Conservation (phyloP, 2,329 filamentous ascomycete species). For the Ascochyta viciae-villosae region DNA sequence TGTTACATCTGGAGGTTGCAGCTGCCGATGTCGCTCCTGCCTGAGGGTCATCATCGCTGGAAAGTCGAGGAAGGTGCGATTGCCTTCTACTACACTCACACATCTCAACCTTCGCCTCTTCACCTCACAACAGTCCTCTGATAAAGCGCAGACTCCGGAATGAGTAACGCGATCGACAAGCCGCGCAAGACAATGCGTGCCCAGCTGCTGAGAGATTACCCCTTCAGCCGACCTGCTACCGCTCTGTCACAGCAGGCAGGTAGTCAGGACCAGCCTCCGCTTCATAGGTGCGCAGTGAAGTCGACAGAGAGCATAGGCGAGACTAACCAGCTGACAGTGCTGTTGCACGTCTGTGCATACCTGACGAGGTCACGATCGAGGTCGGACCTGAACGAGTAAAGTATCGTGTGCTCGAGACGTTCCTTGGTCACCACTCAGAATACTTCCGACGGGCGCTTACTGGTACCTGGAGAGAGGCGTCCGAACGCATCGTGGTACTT, state of each 20-base stretch:
- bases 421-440: slow-evolving; percentile 20
- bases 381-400: slow-evolving; percentile 13
- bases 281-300: slow-evolving; percentile 2
- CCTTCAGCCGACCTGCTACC: slow-evolving; percentile 4
- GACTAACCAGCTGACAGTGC: not conserved
- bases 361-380: slow-evolving; percentile 11
- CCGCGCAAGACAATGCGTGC: slow-evolving; percentile 5
- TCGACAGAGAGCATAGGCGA: not conserved
- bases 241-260: not conserved
- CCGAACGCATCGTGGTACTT: slow-evolving; percentile 13
- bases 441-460: slow-evolving; percentile 21
- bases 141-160: not conserved
- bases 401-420: slow-evolving; percentile 14
- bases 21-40: slow-evolving; percentile 1
- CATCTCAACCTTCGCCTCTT: not conserved
- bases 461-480: slow-evolving; percentile 18
- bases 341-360: not conserved
- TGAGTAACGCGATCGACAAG: not conserved
- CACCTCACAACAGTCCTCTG: not conserved
- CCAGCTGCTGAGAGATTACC: slow-evolving; percentile 1
- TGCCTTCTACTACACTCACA: not conserved
- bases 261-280: slow-evolving; percentile 2
- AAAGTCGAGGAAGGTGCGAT: not conserved
- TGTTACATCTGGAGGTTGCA: slow-evolving; percentile 1
- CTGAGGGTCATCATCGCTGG: not conserved